Evolutionary conservation across 768 basidiomycete genomes (phyloP), one percentile per base, ranked within the genome.

Genomic region (Boletus insuetus): DNA sequence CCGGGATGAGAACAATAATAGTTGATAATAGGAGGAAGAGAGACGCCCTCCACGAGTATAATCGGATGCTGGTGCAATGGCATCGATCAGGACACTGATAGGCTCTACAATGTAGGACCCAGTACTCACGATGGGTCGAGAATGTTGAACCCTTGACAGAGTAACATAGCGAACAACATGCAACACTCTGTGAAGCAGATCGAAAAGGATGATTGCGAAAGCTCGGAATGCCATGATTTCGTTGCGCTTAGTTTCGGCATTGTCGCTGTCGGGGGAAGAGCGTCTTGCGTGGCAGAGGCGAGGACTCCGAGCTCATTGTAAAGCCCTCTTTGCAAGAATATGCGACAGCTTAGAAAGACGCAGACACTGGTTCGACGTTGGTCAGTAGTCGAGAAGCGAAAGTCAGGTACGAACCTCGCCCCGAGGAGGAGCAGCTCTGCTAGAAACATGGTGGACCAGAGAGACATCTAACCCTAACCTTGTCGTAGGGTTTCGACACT

Each of bases 101-200:
- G 43, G 22, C 3, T 7, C n/a, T 11, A n/a, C n/a, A n/a, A n/a
- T n/a, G n/a, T n/a, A n/a, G n/a, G n/a, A n/a, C n/a, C n/a, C n/a
- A 44, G 32, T 22, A 76, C 85, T 54, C 46, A 90, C 88, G 70
- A 68, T 12, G 83, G 64, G 35, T 79, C 73, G 37, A 91, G 75
- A 1, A 84, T 41, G 39, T 77, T 74, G 45, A 83, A 49, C 3
- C 79, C 86, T 70, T 94, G 91, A n/a, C 82, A 78, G 70, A 92
- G 80, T 6, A 93, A 74, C 53, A 93, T 74, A 13, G 83, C 58
- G 62, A 92, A 92, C 55, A 93, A 72, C 62, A 82, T 80, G 58
- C 84, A 86, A 49, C 85, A 82, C 70, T 92, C 91, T 2, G 86
- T 80, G 67, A 92, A 89, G 61, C 84, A 86, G 32, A 83, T 70